Evolutionary conservation across 768 basidiomycete species (phyloP).

Genomic region (Leucocoprinus leucothites): DNA sequence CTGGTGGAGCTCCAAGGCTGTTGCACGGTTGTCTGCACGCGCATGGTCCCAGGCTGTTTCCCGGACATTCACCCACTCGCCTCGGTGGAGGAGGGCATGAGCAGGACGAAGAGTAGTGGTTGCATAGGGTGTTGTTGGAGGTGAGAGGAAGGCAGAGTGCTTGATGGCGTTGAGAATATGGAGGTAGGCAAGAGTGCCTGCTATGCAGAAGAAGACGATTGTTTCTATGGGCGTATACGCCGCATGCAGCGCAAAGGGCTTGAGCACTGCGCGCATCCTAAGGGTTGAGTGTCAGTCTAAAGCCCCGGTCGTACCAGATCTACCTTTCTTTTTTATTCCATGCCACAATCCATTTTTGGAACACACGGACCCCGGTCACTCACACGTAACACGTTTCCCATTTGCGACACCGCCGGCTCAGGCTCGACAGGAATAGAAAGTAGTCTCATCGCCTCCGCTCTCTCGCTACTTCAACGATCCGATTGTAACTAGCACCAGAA

Average conservation of each 20-base stretch:
- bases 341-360: background rate
- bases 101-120: slow-evolving; percentile 50
- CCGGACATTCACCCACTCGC: slow-evolving; percentile 62
- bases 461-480: too few species aligned
- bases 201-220: slow-evolving; percentile 84
- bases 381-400: background rate
- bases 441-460: too few species aligned
- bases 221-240: slow-evolving; percentile 83
- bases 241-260: slow-evolving; percentile 69
- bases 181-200: slow-evolving; percentile 93
- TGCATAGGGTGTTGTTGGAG: slow-evolving; percentile 28
- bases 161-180: slow-evolving; percentile 90
- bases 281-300: too few species aligned
- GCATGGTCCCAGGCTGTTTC: slow-evolving; percentile 45
- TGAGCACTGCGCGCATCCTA: slow-evolving; percentile 55
- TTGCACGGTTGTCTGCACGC: slow-evolving; percentile 18
- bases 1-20: slow-evolving; percentile 69
- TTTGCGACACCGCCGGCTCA: too few species aligned
- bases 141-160: slow-evolving; percentile 76
- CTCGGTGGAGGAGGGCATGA: slow-evolving; percentile 48
- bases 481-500: too few species aligned
- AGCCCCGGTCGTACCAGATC: slow-evolving; percentile 10
- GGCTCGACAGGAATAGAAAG: too few species aligned
- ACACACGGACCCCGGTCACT: background rate
- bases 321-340: slow-evolving; percentile 10